Conservation (phyloP, 2,329 filamentous ascomycete genomes). For the Capronia americana region DNA sequence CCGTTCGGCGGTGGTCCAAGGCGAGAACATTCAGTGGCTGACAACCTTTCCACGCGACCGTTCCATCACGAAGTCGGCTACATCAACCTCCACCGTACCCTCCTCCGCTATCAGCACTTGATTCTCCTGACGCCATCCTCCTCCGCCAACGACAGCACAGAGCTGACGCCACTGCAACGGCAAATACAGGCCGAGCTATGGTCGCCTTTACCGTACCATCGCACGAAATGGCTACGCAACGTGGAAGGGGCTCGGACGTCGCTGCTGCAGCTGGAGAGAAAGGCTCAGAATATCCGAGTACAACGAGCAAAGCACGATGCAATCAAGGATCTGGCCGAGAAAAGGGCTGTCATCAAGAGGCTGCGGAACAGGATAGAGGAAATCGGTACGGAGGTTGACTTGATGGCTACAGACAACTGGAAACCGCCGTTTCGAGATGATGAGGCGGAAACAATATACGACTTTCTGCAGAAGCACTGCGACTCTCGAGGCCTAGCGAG, state of each 20-base stretch:
- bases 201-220: constrained; percentile 50
- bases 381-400: constrained; percentile 37
- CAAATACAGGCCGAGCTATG: constrained; percentile 42
- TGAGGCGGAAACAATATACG: constrained; percentile 35
- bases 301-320: constrained; percentile 48
- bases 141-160: constrained; percentile 38
- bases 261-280: constrained; percentile 50
- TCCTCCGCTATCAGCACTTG: constrained; percentile 53
- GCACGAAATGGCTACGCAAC: constrained; percentile 50
- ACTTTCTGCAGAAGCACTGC: constrained; percentile 31
- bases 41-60: constrained; percentile 20
- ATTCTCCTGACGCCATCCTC: constrained; percentile 44
- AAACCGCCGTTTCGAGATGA: constrained; percentile 27
- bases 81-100: constrained; percentile 51
- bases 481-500: neutral
- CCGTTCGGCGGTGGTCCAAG: constrained; percentile 28
- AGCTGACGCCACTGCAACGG: constrained; percentile 42
- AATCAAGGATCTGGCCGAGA: constrained; percentile 49
- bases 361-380: constrained; percentile 36
- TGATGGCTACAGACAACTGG: constrained; percentile 21
- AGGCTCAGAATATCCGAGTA: constrained; percentile 49
- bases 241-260: constrained; percentile 53
- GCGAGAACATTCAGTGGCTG: constrained; percentile 16
- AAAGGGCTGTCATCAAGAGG: constrained; percentile 42
- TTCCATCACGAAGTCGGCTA: constrained; percentile 40